Evolutionary conservation across 2,329 filamentous ascomycete genomes (phyloP).

Genomic region (Aureobasidium sp.): DNA sequence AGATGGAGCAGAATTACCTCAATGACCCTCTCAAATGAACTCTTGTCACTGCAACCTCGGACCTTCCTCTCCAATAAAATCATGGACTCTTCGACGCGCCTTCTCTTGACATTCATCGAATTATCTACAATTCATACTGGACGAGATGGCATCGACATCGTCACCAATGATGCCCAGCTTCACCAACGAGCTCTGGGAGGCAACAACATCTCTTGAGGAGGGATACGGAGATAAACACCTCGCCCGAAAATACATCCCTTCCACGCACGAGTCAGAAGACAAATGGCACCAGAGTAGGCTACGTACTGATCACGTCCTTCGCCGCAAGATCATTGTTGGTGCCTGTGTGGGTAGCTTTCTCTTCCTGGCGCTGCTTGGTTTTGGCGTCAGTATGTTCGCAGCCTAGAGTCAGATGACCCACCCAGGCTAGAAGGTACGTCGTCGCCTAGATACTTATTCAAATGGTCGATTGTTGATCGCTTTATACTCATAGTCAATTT

Average conservation of each 20-base stretch:
- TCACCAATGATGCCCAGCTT: background rate
- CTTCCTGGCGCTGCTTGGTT: background rate
- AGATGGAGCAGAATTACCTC: background rate
- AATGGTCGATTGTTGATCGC: background rate
- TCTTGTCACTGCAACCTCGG: background rate
- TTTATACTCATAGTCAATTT: background rate
- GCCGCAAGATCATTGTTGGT: background rate
- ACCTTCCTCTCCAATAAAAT: too few relatives aligned
- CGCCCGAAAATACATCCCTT: background rate
- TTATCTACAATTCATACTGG: background rate
- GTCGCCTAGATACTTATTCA: too few relatives aligned
- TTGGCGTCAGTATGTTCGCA: background rate
- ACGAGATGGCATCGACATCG: background rate
- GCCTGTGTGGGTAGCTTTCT: background rate
- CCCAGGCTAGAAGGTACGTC: background rate
- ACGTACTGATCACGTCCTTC: background rate
- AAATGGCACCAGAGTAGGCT: background rate
- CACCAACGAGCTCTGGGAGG: background rate
- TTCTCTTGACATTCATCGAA: too few relatives aligned
- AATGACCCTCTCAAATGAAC: background rate
- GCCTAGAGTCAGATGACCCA: background rate
- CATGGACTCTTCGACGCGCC: background rate
- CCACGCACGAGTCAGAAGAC: background rate
- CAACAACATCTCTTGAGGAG: background rate
- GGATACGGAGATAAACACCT: background rate